Base-by-base conservation (phyloP, 2,329 filamentous ascomycete species). In the Trichoderma arundinaceum region DNA sequence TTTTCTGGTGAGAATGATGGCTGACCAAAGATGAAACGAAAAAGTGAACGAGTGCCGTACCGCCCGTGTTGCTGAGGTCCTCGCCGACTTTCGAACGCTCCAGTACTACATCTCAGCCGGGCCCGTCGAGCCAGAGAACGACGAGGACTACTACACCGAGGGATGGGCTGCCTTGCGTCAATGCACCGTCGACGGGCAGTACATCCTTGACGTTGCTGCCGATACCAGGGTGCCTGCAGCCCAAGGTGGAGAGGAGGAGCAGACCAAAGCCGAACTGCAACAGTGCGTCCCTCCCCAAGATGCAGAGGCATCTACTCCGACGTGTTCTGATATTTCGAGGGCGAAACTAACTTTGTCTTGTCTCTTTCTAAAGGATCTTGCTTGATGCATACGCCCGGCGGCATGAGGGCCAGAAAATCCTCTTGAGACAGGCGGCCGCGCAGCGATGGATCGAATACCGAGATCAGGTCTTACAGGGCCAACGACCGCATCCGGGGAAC, bases 401-500 rank as follows among this genome's bases (percentile, higher is more conserved):
- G 59, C 87, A 89, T 74, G 85, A 88, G 71, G 86, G 79, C 33
- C 86, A 88, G 69, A 89, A 88, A 78, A 89, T 89, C 69, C 87
- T 85, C 70, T 78, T 87, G 66, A 82, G 86, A 39, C 87, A 89
- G 73, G 79, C 78, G 32, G 86, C 86, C 33, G 86, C 85, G 41
- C 84, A 87, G 74, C 77, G 82, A 70, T 89, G 87, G 86, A 74
- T 88, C 66, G 79, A 83, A 66, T 82, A 80, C 73, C 81, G 87
- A 66, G 81, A 83, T 43, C 75, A 79, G 46, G 78, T 88, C 64
- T 77, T 89, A 46, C 80, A 83, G 71, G 84, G 84, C 54, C 77
- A 80, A 43, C 78, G 80, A 71, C 83, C 85, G 53, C 79, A 77
- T 67, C 76, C 79, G 49, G 77, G 79, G 53, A 81, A 82, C 66